These are phyloP conservation scores for Primulina tabacum DNA, from an alignment of 257 asterid species.

Conservation along the genomic window DNA sequence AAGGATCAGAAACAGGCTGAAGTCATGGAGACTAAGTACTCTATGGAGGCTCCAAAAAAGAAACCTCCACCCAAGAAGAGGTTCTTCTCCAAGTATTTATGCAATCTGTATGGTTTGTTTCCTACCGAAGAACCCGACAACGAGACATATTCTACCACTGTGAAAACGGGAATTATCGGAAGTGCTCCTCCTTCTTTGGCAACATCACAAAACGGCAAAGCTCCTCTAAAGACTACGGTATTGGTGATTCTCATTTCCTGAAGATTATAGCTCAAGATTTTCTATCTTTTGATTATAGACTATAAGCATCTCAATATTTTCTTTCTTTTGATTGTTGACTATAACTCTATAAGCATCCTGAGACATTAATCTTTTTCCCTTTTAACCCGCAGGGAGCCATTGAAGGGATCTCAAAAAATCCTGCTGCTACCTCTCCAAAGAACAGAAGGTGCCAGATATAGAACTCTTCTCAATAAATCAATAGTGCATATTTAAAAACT, in stretches of 20 bases:
- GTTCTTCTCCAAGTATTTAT: constrained; percentile 50
- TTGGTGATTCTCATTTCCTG: constrained; percentile 26
- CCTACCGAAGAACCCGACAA: constrained; percentile 46
- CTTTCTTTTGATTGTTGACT: too few relatives aligned
- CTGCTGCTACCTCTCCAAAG: constrained; percentile 54
- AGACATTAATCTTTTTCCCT: not conserved
- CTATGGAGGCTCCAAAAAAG: constrained; percentile 26
- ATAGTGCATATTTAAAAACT: constrained; percentile 6
- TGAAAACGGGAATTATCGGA: constrained; percentile 34
- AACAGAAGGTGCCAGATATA: constrained; percentile 43
- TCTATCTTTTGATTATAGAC: too few relatives aligned
- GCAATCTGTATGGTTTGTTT: constrained; percentile 38
- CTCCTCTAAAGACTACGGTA: constrained; percentile 61
- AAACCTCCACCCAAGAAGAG: constrained; percentile 41
- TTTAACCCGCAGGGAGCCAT: constrained; percentile 39
- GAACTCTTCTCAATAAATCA: not conserved
- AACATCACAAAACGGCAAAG: constrained; percentile 31
- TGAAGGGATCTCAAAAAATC: constrained; percentile 33
- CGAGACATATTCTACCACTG: constrained; percentile 29
- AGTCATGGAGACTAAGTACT: constrained; percentile 22
- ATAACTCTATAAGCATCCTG: not conserved
- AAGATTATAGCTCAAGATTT: not conserved
- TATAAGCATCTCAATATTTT: not conserved
- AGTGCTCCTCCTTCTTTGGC: constrained; percentile 24
- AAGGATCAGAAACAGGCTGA: constrained; percentile 22